Evolutionary conservation across 2,329 filamentous ascomycete genomes (phyloP).

Genomic region (Xylariales sp.): DNA sequence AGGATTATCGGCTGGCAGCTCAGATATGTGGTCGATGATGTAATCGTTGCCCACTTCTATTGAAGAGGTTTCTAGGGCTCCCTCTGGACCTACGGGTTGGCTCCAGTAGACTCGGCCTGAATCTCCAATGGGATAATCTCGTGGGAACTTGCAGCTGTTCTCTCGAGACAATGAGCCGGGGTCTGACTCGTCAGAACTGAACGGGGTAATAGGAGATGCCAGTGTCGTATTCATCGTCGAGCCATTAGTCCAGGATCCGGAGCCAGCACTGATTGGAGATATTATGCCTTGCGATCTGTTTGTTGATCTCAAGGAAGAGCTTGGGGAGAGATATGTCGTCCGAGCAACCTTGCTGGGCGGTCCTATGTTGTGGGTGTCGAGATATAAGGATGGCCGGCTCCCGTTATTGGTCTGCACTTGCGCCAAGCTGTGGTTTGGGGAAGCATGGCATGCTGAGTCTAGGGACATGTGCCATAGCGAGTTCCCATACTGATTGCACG

Average conservation of each 20-base stretch:
- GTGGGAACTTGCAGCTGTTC: slow-evolving; percentile 16
- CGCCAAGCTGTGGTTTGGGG: not conserved
- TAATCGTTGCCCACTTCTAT: slow-evolving; percentile 20
- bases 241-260: slow-evolving; percentile 32
- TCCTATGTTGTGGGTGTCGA: slow-evolving; percentile 22
- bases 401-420: slow-evolving; percentile 1
- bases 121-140: slow-evolving; percentile 16
- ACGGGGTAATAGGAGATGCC: slow-evolving; percentile 40
- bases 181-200: slow-evolving; percentile 23
- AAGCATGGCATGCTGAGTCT: too few species aligned
- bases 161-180: slow-evolving; percentile 15
- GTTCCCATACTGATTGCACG: too few species aligned
- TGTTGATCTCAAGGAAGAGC: slow-evolving; percentile 30
- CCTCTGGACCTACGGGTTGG: not conserved
- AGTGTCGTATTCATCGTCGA: slow-evolving; percentile 37
- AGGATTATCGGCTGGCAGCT: slow-evolving; percentile 39
- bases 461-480: too few species aligned
- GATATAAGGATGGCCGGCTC: slow-evolving; percentile 22
- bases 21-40: slow-evolving; percentile 26
- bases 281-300: slow-evolving; percentile 36
- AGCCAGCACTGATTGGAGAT: slow-evolving; percentile 38
- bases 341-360: slow-evolving; percentile 18
- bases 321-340: slow-evolving; percentile 21
- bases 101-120: slow-evolving; percentile 13
- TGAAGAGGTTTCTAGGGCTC: slow-evolving; percentile 8